phyloP scores from a whole-genome alignment of 768 basidiomycete genomes.

The Termitomyces sp. region DNA sequence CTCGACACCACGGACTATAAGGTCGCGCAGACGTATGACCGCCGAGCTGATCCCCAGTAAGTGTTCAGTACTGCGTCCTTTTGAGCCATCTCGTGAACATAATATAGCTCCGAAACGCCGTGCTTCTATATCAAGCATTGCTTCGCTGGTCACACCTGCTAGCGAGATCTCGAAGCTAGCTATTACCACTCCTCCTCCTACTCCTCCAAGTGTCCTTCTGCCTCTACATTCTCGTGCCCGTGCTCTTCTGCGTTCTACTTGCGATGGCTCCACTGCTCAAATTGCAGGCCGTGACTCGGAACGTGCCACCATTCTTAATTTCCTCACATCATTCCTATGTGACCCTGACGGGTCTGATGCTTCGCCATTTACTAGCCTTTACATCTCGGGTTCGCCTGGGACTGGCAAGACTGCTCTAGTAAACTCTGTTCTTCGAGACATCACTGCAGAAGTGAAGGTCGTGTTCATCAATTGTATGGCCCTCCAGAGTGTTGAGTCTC shows the following conservation, averaged over 20 bases:
- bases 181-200: slow-evolving; percentile 56
- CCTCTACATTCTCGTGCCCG: slow-evolving; percentile 57
- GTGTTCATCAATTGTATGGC: slow-evolving; percentile 79
- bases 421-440: slow-evolving; percentile 49
- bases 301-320: slow-evolving; percentile 49
- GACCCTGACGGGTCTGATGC: slow-evolving; percentile 17
- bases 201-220: slow-evolving; percentile 44
- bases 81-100: slow-evolving; percentile 9
- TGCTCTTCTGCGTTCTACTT: slow-evolving; percentile 66
- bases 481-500: slow-evolving; percentile 53
- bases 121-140: slow-evolving; percentile 42
- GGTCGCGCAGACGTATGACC: slow-evolving; percentile 31
- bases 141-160: slow-evolving; percentile 39
- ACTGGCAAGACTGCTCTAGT: slow-evolving; percentile 89
- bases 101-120: slow-evolving; percentile 36
- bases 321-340: slow-evolving; percentile 50
- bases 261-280: slow-evolving; percentile 41
- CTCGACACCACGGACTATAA: slow-evolving; percentile 33
- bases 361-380: slow-evolving; percentile 45
- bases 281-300: slow-evolving; percentile 70
- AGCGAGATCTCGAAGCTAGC: slow-evolving; percentile 33
- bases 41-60: slow-evolving; percentile 36
- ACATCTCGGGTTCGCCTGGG: slow-evolving; percentile 90
- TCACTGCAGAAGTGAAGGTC: slow-evolving; percentile 39
- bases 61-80: slow-evolving; percentile 11